Percentiles rank a stretch among this genome's conserved stretches.
Evolutionary conservation across 2,329 filamentous ascomycete genomes (phyloP).

Genomic region (Xylaria sp.): DNA sequence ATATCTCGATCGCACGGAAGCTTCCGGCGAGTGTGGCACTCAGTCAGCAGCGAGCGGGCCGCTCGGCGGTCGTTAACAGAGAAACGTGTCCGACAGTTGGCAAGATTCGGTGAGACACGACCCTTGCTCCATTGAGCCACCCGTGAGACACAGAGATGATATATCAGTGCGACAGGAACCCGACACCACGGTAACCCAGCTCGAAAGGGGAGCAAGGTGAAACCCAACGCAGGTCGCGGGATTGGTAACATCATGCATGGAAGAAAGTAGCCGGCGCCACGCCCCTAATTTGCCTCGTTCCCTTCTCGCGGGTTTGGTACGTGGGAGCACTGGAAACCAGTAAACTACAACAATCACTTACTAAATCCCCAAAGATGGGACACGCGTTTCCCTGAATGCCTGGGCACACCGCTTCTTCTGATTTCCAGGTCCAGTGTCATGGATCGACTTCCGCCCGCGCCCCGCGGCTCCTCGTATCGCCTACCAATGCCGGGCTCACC

Average conservation of each 20-base stretch:
- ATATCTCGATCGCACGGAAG: neutral
- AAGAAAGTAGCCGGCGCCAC: constrained; percentile 2
- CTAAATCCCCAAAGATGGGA: neutral
- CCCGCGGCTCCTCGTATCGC: constrained; percentile 6
- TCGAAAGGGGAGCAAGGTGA: constrained; percentile 1
- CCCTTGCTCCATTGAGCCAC: constrained; percentile 4
- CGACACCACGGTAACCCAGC: neutral
- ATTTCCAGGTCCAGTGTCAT: constrained; percentile 23
- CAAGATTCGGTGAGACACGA: neutral
- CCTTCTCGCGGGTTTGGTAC: constrained; percentile 2
- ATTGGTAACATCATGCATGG: neutral
- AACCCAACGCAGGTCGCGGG: neutral
- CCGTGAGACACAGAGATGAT: constrained; percentile 6
- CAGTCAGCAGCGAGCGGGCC: neutral
- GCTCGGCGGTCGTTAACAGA: neutral
- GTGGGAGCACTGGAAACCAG: neutral
- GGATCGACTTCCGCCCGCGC: constrained; percentile 16
- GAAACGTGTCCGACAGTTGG: neutral
- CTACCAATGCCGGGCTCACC: constrained; percentile 10
- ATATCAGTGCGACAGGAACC: constrained; percentile 2
- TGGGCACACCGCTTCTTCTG: constrained; percentile 31
- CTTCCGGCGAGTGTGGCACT: neutral
- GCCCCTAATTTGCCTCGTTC: neutral
- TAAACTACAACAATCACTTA: neutral
- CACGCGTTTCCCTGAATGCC: constrained; percentile 16